Conservation (phyloP, 179 eudicot genomes). For the Drosera spatulata region DNA sequence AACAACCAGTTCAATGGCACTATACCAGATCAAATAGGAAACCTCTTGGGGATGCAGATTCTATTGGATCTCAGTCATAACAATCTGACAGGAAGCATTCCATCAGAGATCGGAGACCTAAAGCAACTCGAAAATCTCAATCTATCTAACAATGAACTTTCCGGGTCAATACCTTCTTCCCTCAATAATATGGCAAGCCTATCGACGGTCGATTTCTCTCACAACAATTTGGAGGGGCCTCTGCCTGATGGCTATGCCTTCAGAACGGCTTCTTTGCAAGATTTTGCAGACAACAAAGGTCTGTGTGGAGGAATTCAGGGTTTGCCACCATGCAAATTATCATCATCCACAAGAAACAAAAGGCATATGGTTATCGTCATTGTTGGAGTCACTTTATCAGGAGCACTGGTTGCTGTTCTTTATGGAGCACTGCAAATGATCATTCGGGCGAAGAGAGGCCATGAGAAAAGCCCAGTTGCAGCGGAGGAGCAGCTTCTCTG, state of each 20-base stretch:
- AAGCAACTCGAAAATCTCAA: conserved; percentile 33
- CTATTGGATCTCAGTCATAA: conserved; percentile 52
- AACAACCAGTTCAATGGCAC: conserved; percentile 40
- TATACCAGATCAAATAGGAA: conserved; percentile 44
- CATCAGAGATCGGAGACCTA: conserved; percentile 32
- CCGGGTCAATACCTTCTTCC: conserved; percentile 42
- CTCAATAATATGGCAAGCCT: conserved; percentile 41
- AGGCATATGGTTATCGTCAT: neutral
- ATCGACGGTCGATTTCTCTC: conserved; percentile 35
- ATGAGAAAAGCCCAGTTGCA: conserved; percentile 18
- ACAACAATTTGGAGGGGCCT: conserved; percentile 47
- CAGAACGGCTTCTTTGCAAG: conserved; percentile 29
- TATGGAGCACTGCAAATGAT: no score
- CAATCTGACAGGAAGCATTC: conserved; percentile 43
- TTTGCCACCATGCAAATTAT: conserved; percentile 23
- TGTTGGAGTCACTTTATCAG: conserved; percentile 26
- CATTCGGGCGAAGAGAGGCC: neutral
- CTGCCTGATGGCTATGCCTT: conserved; percentile 29
- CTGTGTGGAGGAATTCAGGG: conserved; percentile 48
- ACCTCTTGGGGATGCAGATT: conserved; percentile 21
- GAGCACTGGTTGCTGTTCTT: neutral
- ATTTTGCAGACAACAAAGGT: conserved; percentile 21
- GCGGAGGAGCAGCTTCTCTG: neutral
- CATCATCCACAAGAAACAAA: no score
- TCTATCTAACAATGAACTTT: conserved; percentile 54